phyloP scores from a whole-genome alignment of 345 rosid species.

The Pistacia integerrima region DNA sequence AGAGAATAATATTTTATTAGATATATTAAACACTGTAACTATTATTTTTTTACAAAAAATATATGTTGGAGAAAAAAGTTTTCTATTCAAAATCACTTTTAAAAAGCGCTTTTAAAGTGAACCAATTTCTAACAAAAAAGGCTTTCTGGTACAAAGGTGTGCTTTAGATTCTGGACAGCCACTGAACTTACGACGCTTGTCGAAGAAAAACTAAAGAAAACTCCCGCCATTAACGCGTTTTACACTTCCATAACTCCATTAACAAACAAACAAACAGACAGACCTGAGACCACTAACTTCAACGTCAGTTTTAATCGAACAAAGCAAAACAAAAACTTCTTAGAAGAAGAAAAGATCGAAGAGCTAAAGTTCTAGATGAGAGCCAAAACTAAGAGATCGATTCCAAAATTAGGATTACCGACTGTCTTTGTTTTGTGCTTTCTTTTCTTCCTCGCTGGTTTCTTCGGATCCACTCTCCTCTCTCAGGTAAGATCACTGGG shows the following conservation, averaged over 20 bases:
- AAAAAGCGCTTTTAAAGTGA: no score
- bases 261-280: no score
- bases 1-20: no score
- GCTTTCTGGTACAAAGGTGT: no score
- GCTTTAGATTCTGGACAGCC: neutral
- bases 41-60: no score
- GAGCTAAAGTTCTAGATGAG: conserved; percentile 40
- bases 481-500: conserved; percentile 37
- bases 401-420: conserved; percentile 53
- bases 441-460: conserved; percentile 67
- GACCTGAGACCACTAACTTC: no score
- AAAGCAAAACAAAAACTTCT: neutral
- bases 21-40: no score
- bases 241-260: no score
- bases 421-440: conserved; percentile 43
- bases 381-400: conserved; percentile 58
- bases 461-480: conserved; percentile 55
- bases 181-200: neutral
- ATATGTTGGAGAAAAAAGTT: no score
- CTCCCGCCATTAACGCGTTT: conserved; percentile 29
- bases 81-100: no score
- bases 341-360: neutral
- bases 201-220: neutral
- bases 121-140: no score
- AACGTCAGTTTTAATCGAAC: neutral